Percentiles rank a stretch among this genome's conserved stretches.
Conservation (phyloP, 257 asterid species). For the Rubia yunnanensis region DNA sequence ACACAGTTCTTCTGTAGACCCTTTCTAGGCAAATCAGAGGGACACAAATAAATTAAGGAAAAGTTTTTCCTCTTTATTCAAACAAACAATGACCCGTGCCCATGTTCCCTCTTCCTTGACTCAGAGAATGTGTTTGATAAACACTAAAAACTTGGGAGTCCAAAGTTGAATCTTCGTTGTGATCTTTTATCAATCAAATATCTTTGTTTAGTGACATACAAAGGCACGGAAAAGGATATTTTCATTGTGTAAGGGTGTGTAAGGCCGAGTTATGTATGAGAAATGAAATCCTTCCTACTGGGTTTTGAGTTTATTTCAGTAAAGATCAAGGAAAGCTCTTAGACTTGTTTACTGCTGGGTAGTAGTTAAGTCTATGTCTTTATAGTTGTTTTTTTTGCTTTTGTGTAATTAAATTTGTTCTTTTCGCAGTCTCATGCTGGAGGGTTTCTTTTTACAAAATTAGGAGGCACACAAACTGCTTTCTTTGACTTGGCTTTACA, state of each 20-base stretch:
- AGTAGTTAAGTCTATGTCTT: neutral
- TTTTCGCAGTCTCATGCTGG: conserved; percentile 80
- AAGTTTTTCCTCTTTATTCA: neutral
- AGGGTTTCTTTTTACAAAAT: conserved; percentile 70
- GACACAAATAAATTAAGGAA: neutral
- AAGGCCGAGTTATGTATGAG: neutral
- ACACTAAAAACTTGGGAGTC: neutral
- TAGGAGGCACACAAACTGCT: conserved; percentile 83
- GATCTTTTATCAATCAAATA: neutral
- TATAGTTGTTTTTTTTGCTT: neutral
- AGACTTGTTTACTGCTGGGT: neutral
- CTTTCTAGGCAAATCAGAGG: neutral
- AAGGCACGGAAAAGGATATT: neutral
- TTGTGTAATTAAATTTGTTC: conserved; percentile 11
- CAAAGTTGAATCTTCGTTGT: neutral
- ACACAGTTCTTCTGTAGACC: neutral
- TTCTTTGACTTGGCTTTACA: conserved; percentile 85
- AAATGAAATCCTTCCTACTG: neutral
- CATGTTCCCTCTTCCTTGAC: neutral
- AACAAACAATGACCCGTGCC: neutral
- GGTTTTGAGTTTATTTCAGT: neutral
- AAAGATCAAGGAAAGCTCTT: neutral
- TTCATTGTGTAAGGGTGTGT: neutral
- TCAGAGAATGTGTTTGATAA: neutral
- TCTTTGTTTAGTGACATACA: neutral